Percentiles rank a stretch among this genome's conserved stretches.
These are phyloP conservation scores for Powellomyces hirtus DNA, from an alignment of 192 early-diverging fungal genomes.

Conservation along the genomic window DNA sequence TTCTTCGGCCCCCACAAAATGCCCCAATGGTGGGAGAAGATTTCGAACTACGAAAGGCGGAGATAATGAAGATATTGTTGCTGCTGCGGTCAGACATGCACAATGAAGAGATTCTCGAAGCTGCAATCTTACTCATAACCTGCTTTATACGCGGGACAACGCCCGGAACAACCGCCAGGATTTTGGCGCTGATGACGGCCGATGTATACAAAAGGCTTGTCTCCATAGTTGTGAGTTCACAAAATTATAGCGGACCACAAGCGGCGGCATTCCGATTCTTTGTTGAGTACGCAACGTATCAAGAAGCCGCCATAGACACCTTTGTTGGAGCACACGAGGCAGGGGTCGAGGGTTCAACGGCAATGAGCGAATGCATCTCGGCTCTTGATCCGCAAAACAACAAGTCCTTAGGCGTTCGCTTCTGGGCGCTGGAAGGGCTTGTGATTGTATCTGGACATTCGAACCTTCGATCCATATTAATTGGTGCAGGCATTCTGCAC, in stretches of 20 bases:
- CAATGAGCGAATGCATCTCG: not conserved
- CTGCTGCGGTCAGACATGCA: conserved; percentile 12
- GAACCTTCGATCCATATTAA: not conserved
- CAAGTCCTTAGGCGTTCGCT: not conserved
- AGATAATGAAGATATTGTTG: conserved; percentile 14
- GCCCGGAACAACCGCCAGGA: not conserved
- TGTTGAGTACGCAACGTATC: not conserved
- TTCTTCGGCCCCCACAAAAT: conserved; percentile 5
- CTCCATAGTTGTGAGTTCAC: not conserved
- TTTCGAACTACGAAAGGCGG: conserved; percentile 4
- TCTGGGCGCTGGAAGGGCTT: conserved; percentile 8
- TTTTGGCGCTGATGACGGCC: not conserved
- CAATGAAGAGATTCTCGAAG: not conserved
- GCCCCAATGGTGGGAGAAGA: not conserved
- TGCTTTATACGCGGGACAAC: not conserved
- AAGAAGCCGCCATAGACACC: not conserved
- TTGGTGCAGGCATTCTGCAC: not conserved
- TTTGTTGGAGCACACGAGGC: not conserved
- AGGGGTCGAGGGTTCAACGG: not conserved
- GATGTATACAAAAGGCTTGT: not conserved
- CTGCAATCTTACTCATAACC: not conserved
- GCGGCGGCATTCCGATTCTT: conserved; percentile 5
- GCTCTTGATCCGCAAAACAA: not conserved
- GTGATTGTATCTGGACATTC: not conserved
- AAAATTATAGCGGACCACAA: not conserved